phyloP scores from a whole-genome alignment of 1,284 basidiomycete genomes.

The Marasmius oreades region DNA sequence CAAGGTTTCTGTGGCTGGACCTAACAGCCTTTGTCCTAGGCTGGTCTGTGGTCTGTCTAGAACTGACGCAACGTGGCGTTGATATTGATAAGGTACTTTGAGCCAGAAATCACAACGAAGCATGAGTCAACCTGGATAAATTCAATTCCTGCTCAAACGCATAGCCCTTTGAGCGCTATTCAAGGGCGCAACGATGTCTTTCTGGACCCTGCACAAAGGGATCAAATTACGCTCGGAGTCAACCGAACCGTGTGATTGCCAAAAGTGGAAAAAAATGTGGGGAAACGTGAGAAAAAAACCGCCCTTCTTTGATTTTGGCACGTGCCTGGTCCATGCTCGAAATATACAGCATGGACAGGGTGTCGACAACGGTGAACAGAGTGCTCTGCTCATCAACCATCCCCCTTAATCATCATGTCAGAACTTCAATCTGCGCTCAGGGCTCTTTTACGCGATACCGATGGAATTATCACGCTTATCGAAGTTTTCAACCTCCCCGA shows the following conservation, averaged over 20 bases:
- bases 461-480: constrained; percentile 37
- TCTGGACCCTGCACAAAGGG: neutral
- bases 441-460: constrained; percentile 34
- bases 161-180: no score
- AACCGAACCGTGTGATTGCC: neutral
- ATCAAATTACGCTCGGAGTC: neutral
- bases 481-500: constrained; percentile 23
- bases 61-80: no score
- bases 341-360: neutral
- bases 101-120: no score
- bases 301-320: neutral
- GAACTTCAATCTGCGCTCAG: constrained; percentile 10
- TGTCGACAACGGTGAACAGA: neutral
- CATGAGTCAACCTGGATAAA: no score
- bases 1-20: no score
- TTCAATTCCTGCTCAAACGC: no score
- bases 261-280: neutral
- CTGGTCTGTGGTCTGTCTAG: no score
- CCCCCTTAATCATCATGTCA: constrained; percentile 3
- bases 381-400: neutral
- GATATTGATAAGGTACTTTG: no score
- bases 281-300: neutral
- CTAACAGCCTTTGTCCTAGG: no score
- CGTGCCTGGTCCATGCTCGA: constrained; percentile 1
- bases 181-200: no score